Evolutionary conservation across 371 early-diverging fungal genomes (phyloP).

Genomic region (Mucor velutinosus): DNA sequence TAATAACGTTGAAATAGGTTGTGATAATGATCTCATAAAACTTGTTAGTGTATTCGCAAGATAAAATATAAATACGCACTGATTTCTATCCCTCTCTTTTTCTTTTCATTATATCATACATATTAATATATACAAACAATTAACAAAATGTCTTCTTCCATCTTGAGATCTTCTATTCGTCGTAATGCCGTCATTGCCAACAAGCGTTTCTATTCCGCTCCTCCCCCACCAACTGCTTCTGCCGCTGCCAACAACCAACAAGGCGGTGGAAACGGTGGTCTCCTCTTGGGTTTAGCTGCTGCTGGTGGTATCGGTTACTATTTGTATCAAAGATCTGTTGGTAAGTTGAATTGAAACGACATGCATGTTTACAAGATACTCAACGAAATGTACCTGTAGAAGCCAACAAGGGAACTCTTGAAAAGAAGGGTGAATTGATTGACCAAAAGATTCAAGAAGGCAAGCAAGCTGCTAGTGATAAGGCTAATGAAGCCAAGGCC

Average conservation of each 20-base stretch:
- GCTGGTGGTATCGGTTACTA: conserved; percentile 18
- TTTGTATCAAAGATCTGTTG: conserved; percentile 14
- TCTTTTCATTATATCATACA: background rate
- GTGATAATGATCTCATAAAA: background rate
- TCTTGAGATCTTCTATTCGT: conserved; percentile 6
- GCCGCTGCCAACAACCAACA: background rate
- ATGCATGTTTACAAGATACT: background rate
- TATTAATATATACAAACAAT: background rate
- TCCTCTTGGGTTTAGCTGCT: conserved; percentile 10
- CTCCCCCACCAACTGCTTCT: conserved; percentile 7
- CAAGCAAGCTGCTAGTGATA: conserved; percentile 3
- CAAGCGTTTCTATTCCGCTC: conserved; percentile 17
- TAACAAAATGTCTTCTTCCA: conserved; percentile 10
- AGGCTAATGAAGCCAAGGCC: conserved; percentile 10
- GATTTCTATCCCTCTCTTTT: background rate
- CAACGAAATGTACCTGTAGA: background rate
- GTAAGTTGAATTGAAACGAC: background rate
- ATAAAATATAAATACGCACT: background rate
- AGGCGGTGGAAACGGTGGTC: conserved; percentile 2
- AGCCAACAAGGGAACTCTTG: conserved; percentile 1
- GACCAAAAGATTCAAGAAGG: conserved; percentile 9
- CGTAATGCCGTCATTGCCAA: conserved; percentile 7
- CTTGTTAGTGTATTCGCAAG: background rate
- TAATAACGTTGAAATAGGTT: background rate
- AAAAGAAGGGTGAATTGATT: conserved; percentile 7